Conservation (phyloP, 148 eudicot genomes). For the Tetragonia tetragonoides region DNA sequence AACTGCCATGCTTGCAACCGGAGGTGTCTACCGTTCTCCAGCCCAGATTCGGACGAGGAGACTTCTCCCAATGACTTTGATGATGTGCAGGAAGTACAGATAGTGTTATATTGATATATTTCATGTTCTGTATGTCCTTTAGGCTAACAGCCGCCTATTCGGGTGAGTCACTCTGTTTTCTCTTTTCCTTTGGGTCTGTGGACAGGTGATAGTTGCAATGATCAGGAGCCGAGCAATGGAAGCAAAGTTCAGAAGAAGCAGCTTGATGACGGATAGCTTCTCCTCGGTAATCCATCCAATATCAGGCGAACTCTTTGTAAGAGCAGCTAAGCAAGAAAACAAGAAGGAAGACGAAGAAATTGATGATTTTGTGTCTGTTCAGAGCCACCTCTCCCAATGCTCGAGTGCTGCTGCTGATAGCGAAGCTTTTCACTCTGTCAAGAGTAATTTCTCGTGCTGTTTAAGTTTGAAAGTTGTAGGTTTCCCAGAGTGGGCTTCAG, state of each 20-base stretch:
- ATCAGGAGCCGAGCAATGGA: slow-evolving; percentile 65
- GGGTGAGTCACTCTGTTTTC: neutral
- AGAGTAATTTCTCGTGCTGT: slow-evolving; percentile 43
- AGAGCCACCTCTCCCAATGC: slow-evolving; percentile 53
- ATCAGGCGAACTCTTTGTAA: slow-evolving; percentile 34
- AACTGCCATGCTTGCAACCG: slow-evolving; percentile 44
- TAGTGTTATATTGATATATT: neutral
- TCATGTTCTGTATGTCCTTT: neutral
- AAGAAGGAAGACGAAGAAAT: slow-evolving; percentile 30
- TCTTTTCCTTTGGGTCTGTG: neutral
- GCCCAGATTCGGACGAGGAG: slow-evolving; percentile 35
- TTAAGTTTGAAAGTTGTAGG: slow-evolving; percentile 48
- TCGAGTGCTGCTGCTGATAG: slow-evolving; percentile 39
- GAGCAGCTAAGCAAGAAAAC: slow-evolving; percentile 19
- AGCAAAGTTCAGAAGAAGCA: slow-evolving; percentile 49
- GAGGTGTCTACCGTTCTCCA: slow-evolving; percentile 29
- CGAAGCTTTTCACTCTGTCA: slow-evolving; percentile 61
- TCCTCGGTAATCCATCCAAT: slow-evolving; percentile 41
- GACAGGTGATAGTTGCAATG: slow-evolving; percentile 62
- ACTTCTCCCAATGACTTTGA: slow-evolving; percentile 29
- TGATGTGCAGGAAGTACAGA: slow-evolving; percentile 57
- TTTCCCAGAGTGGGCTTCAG: slow-evolving; percentile 18
- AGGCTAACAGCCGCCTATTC: neutral
- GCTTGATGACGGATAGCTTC: slow-evolving; percentile 35
- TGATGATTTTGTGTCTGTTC: slow-evolving; percentile 59